Conservation (phyloP, 2,329 filamentous ascomycete genomes). For the Colletotrichum orbiculare region DNA sequence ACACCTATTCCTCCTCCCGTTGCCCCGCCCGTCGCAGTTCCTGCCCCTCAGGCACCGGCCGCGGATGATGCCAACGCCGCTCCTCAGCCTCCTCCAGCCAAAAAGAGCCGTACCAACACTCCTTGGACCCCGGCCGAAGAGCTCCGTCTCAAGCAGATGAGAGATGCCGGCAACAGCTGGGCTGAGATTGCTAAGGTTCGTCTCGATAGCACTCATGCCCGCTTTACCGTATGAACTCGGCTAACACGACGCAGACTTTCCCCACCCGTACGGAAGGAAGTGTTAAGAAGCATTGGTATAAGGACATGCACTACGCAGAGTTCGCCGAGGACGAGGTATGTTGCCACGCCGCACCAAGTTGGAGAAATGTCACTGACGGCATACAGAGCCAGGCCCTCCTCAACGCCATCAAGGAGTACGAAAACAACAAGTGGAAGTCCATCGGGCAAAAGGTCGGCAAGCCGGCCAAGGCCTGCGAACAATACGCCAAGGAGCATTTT, state of each 20-base stretch:
- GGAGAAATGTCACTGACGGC: slow-evolving; percentile 30
- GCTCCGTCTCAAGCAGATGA: slow-evolving; percentile 90
- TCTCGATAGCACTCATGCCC: slow-evolving; percentile 5
- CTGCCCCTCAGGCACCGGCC: slow-evolving; percentile 45
- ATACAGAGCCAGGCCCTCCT: slow-evolving; percentile 79
- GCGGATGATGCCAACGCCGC: slow-evolving; percentile 48
- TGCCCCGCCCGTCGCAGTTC: slow-evolving; percentile 45
- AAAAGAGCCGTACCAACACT: slow-evolving; percentile 98
- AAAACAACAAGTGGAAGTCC: slow-evolving; percentile 98
- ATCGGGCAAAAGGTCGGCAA: slow-evolving; percentile 98
- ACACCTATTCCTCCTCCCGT: slow-evolving; percentile 48
- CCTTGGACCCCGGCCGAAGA: slow-evolving; percentile 98
- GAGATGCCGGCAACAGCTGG: slow-evolving; percentile 94
- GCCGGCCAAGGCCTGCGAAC: slow-evolving; percentile 84
- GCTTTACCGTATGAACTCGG: background rate
- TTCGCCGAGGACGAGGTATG: slow-evolving; percentile 96
- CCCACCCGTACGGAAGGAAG: slow-evolving; percentile 94
- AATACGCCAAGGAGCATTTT: slow-evolving; percentile 97
- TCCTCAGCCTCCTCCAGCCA: slow-evolving; percentile 68
- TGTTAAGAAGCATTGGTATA: slow-evolving; percentile 99
- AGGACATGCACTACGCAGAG: slow-evolving; percentile 99
- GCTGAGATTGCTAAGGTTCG: slow-evolving; percentile 96
- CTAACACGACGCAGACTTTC: slow-evolving; percentile 73
- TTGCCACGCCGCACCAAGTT: slow-evolving; percentile 39
- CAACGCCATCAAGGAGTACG: slow-evolving; percentile 97